Evolutionary conservation across 2,329 filamentous ascomycete genomes (phyloP), one percentile per base, ranked within the genome.

Genomic region (Pseudogymnoascus pannorum): DNA sequence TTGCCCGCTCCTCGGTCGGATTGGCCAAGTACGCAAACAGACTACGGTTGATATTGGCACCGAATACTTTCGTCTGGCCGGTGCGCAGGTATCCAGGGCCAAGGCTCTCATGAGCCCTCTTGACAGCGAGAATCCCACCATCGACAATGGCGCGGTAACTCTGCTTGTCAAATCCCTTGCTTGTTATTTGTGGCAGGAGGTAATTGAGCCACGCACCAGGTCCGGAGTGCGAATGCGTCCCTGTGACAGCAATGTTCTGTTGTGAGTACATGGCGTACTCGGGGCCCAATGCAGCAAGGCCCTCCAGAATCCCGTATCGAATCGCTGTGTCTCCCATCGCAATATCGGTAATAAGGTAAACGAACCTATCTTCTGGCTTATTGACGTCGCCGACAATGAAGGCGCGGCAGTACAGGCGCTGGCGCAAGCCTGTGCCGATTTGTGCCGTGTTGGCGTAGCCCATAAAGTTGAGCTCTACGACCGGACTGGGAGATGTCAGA

Each of bases 161-260:
- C 73, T 95, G 89, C 69, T 86, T 85, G 74, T 91, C 83, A 68
- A 96, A 97, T 0, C 93, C 93, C 62, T 88, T 81, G 69, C 87
- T 92, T 0, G 93, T 94, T 66, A 97, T 88, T 71, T 97, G 92
- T 6, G 92, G 93, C 5, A 97, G 79, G 8, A 97, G 81, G 71
- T 97, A 97, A 75, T 97, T 97, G 72, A 95, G 80, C 91, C 92
- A 97, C 5, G 89, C 93, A 2, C 89, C 93, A 0, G 93, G 92
- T 0, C 92, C 93, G 22, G 92, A 87, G 75, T 97, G 93, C 24
- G 90, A 94, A 73, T 97, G 93, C 0, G 93, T 97, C 60, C 92
- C 93, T 0, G 91, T 96, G 20, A 97, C 83, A 33, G 93, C 93
- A 35, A 97, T 76, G 70, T 96, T 97, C 68, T 89, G 82, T 68